Base-by-base conservation (phyloP, 1,284 basidiomycete genomes). In the Irpex sp. region DNA sequence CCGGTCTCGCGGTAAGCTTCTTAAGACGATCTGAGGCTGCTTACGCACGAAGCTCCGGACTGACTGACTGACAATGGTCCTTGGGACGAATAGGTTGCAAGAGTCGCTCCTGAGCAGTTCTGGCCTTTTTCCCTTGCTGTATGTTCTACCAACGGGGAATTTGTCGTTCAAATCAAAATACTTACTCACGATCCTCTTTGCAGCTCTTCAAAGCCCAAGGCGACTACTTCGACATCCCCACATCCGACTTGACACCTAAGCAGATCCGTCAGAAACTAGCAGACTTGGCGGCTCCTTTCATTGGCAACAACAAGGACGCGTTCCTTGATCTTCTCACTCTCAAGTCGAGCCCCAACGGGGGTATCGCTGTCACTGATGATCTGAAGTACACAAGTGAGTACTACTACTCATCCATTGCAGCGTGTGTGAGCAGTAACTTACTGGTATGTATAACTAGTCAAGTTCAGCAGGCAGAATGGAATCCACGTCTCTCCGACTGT, bases 401-500 rank as follows among this genome's bases (percentile, higher is more conserved):
- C 13, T 19, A 43, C 37, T 5, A 17, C 62, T 58, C 61, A 60
- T 39, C n/a, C 13, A 1, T 49, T 11, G 3, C 11, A 17, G 11
- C 31, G 5, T 33, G 31, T 33, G 6, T 33, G 3, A 33, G 31
- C 31, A 1, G 31, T 6, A n/a, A 8, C 26, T 59, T 19, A 61
- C 17, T 66, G 1, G 31, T 33, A 33, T 6, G 31, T 6, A 6
- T 33, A 6, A 6, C 5, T 6, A 90, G 88, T 95, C 79, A 97
- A 97, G 77, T 89, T 92, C 72, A 88, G 93, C 5, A 83, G 95
- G 66, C 95, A 97, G 80, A 97, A 97, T 68, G 83, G 92, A 4
- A 88, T 97, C 59, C 95, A 97, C 69, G 93, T 97, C 58, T 96
- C 94, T 36, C 95, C 95, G 1, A 94, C 94, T 7, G 90, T 86